These are phyloP conservation scores for Suillus luteus DNA, from an alignment of 768 basidiomycete genomes.

Conservation along the genomic window DNA sequence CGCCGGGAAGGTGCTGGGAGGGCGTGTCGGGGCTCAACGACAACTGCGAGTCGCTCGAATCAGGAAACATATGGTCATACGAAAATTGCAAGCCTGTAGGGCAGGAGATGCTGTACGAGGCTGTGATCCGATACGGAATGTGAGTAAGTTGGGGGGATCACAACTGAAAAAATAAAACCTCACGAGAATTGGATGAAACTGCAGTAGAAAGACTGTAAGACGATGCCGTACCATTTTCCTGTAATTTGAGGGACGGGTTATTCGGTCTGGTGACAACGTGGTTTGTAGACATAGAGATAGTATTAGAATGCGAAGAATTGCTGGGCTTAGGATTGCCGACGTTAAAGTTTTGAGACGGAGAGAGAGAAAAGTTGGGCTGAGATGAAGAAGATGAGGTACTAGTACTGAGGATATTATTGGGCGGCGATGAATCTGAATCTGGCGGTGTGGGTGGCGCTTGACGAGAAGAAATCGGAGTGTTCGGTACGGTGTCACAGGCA, in stretches of 20 bases:
- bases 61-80: constrained; percentile 16
- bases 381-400: constrained; percentile 21
- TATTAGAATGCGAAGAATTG: constrained; percentile 25
- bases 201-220: constrained; percentile 11
- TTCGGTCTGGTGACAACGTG: constrained; percentile 13
- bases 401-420: constrained; percentile 15
- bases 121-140: constrained; percentile 13
- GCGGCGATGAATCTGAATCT: constrained; percentile 16
- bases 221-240: constrained; percentile 20
- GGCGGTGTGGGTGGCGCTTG: constrained; percentile 26
- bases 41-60: constrained; percentile 18
- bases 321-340: constrained; percentile 18
- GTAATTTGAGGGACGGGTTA: constrained; percentile 16
- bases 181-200: constrained; percentile 29
- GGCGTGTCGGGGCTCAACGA: constrained; percentile 18
- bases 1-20: constrained; percentile 16
- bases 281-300: constrained; percentile 16
- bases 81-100: constrained; percentile 17
- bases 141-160: constrained; percentile 11
- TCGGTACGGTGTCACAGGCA: constrained; percentile 12
- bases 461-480: constrained; percentile 19
- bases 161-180: constrained; percentile 1
- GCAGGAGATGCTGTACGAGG: constrained; percentile 29
- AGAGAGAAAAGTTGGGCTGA: constrained; percentile 26
- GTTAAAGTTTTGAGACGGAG: constrained; percentile 17